These are phyloP conservation scores for Kazachstania psychrophila DNA, from an alignment of 805 yeast species.

Conservation along the genomic window DNA sequence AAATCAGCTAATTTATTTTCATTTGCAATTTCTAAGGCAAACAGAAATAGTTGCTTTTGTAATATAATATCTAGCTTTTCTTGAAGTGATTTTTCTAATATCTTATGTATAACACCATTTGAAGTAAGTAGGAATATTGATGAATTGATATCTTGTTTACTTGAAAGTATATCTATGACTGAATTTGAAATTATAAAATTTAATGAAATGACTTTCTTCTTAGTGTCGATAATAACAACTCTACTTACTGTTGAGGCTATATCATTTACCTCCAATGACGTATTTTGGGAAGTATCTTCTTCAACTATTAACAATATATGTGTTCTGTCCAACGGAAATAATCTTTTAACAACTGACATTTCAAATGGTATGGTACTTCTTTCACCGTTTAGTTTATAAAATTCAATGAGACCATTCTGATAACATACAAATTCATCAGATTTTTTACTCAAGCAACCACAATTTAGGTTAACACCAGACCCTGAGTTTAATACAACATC, in stretches of 20 bases:
- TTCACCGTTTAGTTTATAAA: slow-evolving; percentile 48
- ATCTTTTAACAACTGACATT: slow-evolving; percentile 41
- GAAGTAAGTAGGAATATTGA: slow-evolving; percentile 50
- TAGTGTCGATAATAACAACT: slow-evolving; percentile 58
- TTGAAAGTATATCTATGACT: slow-evolving; percentile 47
- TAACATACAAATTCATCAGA: slow-evolving; percentile 54
- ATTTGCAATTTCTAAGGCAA: slow-evolving; percentile 64
- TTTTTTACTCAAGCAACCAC: slow-evolving; percentile 34
- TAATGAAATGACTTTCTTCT: slow-evolving; percentile 61
- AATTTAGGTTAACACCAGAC: slow-evolving; percentile 38
- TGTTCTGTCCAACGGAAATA: slow-evolving; percentile 39
- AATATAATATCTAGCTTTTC: slow-evolving; percentile 61
- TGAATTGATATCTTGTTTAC: slow-evolving; percentile 33
- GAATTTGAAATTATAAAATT: slow-evolving; percentile 59
- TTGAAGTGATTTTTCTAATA: slow-evolving; percentile 57
- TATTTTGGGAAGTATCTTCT: slow-evolving; percentile 29
- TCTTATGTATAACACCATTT: slow-evolving; percentile 64
- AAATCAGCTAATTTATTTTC: slow-evolving; percentile 21
- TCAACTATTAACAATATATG: slow-evolving; percentile 55
- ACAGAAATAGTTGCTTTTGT: slow-evolving; percentile 58
- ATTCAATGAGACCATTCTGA: slow-evolving; percentile 34
- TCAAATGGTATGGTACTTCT: slow-evolving; percentile 37
- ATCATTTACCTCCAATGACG: slow-evolving; percentile 26
- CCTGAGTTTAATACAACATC: slow-evolving; percentile 36
- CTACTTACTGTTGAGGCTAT: slow-evolving; percentile 38